These are phyloP conservation scores for Copromyces sp. DNA, from an alignment of 495 filamentous ascomycete species.

Conservation along the genomic window DNA sequence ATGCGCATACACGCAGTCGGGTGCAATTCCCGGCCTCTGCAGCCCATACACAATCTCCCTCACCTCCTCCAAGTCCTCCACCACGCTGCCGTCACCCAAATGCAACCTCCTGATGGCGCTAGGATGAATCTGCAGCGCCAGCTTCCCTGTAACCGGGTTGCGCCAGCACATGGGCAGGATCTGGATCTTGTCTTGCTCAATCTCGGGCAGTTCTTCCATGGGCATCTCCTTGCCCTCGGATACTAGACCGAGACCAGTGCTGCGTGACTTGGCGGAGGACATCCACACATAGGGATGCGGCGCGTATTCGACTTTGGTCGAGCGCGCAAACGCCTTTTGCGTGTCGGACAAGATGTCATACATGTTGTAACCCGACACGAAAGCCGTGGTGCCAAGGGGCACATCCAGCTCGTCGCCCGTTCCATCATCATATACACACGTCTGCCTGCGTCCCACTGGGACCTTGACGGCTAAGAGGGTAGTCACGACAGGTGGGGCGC, in stretches of 20 bases:
- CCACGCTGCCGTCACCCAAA: slow-evolving; percentile 47
- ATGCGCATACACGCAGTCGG: slow-evolving; percentile 57
- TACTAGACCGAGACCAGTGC: slow-evolving; percentile 56
- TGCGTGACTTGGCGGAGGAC: slow-evolving; percentile 49
- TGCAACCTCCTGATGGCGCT: slow-evolving; percentile 57
- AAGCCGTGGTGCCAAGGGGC: slow-evolving; percentile 66
- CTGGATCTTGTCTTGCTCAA: slow-evolving; percentile 56
- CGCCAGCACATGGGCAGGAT: slow-evolving; percentile 62
- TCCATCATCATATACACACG: slow-evolving; percentile 60
- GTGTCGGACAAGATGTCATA: slow-evolving; percentile 49
- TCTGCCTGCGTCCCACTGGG: slow-evolving; percentile 52
- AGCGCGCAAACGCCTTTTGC: slow-evolving; percentile 55
- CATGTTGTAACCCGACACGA: slow-evolving; percentile 57
- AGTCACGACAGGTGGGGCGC: slow-evolving; percentile 59
- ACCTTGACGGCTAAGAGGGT: slow-evolving; percentile 59
- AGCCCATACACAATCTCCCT: slow-evolving; percentile 55
- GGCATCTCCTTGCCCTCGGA: slow-evolving; percentile 51
- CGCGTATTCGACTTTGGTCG: slow-evolving; percentile 59
- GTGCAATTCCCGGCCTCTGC: slow-evolving; percentile 61
- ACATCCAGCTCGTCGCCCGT: slow-evolving; percentile 57
- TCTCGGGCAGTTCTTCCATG: slow-evolving; percentile 45
- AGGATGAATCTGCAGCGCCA: slow-evolving; percentile 63
- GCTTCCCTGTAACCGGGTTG: slow-evolving; percentile 55
- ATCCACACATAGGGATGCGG: slow-evolving; percentile 76
- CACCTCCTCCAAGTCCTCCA: slow-evolving; percentile 55